A percentile compares a stretch with the other conserved stretches of the same genome.
Conservation (phyloP, 2,329 filamentous ascomycete species). For the Penicillium brasilianum region DNA sequence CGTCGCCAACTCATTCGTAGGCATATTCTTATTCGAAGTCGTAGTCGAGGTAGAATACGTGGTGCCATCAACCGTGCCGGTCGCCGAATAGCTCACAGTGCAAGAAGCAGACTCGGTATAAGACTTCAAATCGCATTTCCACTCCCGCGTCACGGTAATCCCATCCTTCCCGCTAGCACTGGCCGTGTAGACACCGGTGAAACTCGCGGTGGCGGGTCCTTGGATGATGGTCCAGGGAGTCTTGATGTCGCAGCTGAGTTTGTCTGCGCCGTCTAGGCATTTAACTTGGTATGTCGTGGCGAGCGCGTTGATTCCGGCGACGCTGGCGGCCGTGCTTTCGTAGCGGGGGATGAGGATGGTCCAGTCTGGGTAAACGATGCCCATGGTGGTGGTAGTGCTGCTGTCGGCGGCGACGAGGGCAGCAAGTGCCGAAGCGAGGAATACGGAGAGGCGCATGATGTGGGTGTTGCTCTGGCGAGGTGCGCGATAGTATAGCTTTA, state of each 20-base stretch:
- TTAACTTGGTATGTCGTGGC: background rate
- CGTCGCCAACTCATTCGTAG: background rate
- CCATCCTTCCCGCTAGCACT: background rate
- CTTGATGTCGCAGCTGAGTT: background rate
- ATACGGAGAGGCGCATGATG: background rate
- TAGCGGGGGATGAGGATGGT: background rate
- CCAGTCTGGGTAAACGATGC: conserved; percentile 1
- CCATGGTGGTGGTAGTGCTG: background rate
- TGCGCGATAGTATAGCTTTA: background rate
- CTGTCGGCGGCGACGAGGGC: background rate
- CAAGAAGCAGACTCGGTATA: background rate
- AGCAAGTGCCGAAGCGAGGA: background rate
- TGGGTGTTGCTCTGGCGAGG: background rate
- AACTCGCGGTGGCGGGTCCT: background rate
- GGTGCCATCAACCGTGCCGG: background rate
- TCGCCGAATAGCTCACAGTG: background rate
- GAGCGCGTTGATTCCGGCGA: background rate
- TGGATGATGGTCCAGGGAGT: background rate
- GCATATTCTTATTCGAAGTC: background rate
- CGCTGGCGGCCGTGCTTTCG: background rate
- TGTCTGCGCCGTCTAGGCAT: background rate
- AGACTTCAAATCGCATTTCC: background rate
- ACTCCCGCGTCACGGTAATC: background rate
- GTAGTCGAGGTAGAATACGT: background rate
- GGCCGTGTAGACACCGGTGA: background rate